Conservation (phyloP, 768 basidiomycete genomes). For the Russula sp. region DNA sequence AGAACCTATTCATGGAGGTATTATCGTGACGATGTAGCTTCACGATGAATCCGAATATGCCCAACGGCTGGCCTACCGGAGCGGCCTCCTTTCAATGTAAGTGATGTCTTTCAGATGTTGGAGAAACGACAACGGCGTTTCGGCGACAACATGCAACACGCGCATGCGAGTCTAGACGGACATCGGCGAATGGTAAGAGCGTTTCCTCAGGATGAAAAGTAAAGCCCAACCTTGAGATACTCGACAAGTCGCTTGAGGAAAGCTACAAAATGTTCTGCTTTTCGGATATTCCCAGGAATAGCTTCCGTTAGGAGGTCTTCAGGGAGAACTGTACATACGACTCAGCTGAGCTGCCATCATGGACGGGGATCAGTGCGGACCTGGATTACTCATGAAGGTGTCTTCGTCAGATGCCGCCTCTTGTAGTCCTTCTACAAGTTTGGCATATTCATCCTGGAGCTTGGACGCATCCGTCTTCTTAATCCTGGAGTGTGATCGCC, state of each 20-base stretch:
- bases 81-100: slow-evolving; percentile 89
- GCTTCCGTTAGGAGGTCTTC: slow-evolving; percentile 94
- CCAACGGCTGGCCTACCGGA: slow-evolving; percentile 53
- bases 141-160: slow-evolving; percentile 97
- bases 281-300: slow-evolving; percentile 94
- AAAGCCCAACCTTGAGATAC: slow-evolving; percentile 75
- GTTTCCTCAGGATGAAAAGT: too few relatives aligned
- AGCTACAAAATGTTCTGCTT: slow-evolving; percentile 98
- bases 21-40: slow-evolving; percentile 3
- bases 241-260: slow-evolving; percentile 98
- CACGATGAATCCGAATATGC: not conserved
- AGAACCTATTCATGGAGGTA: slow-evolving; percentile 54
- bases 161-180: slow-evolving; percentile 84
- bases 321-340: slow-evolving; percentile 57
- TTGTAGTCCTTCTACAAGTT: slow-evolving; percentile 88
- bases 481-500: slow-evolving; percentile 47
- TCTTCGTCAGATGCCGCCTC: slow-evolving; percentile 73
- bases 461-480: slow-evolving; percentile 91
- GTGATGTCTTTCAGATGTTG: slow-evolving; percentile 99
- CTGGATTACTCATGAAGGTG: slow-evolving; percentile 80
- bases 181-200: not conserved
- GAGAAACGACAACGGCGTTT: slow-evolving; percentile 93
- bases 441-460: slow-evolving; percentile 94
- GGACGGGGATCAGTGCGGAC: slow-evolving; percentile 35
- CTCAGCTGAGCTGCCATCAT: slow-evolving; percentile 9